Evolutionary conservation across 768 basidiomycete species (phyloP).

Genomic region (Leccinum longicurvipes): DNA sequence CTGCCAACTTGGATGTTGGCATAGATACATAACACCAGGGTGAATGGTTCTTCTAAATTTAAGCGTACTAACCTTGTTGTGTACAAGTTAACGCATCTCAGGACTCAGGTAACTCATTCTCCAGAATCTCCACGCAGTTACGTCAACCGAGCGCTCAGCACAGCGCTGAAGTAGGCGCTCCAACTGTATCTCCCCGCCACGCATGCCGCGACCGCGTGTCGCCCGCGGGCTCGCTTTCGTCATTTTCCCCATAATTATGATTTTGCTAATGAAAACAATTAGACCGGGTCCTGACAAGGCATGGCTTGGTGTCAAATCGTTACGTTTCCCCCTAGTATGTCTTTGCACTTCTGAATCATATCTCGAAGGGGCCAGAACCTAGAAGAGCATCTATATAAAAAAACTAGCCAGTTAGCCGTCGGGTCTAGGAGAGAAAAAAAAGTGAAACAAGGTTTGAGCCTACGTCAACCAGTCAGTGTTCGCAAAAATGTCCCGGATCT

Average conservation of each 20-base stretch:
- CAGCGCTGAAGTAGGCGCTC: not conserved
- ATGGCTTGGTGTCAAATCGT: not conserved
- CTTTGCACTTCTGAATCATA: not conserved
- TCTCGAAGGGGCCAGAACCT: too few species aligned
- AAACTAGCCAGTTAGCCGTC: too few species aligned
- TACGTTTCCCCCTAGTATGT: not conserved
- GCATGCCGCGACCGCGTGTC: not conserved
- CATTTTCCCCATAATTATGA: too few species aligned
- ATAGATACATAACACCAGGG: not conserved
- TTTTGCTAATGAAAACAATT: not conserved
- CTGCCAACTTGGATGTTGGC: not conserved
- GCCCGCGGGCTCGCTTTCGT: not conserved
- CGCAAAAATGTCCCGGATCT: too few species aligned
- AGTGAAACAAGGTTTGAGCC: too few species aligned
- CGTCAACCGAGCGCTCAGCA: not conserved
- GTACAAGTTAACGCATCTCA: not conserved
- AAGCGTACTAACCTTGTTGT: not conserved
- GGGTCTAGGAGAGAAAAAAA: too few species aligned
- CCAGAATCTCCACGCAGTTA: not conserved
- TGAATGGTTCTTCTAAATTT: not conserved
- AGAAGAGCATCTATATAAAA: too few species aligned
- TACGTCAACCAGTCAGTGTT: too few species aligned
- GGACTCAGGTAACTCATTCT: not conserved
- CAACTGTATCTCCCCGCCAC: not conserved
- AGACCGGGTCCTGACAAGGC: not conserved